These are phyloP conservation scores for Talaromyces sp. DNA, from an alignment of 2,329 filamentous ascomycete genomes.

Conservation along the genomic window DNA sequence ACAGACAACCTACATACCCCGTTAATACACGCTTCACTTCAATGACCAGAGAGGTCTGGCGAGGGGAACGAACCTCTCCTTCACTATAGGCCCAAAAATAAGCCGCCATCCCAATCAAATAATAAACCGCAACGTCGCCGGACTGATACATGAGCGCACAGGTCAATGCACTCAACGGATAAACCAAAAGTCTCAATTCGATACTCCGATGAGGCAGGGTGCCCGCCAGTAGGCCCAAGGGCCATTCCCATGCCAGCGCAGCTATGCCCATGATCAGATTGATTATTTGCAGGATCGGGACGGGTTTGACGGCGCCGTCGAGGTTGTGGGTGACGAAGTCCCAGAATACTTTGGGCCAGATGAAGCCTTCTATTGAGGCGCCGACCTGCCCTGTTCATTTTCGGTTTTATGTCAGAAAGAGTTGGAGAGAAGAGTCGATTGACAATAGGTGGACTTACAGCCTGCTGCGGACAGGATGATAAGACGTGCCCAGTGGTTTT, in stretches of 20 bases:
- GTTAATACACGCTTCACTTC: background rate
- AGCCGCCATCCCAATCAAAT: conserved; percentile 73
- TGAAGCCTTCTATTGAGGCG: conserved; percentile 79
- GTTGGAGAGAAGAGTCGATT: background rate
- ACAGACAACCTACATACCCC: conserved; percentile 56
- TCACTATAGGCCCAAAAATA: conserved; percentile 98
- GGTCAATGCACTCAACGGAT: conserved; percentile 71
- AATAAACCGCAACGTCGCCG: conserved; percentile 89
- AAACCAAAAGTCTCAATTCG: conserved; percentile 73
- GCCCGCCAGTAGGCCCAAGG: conserved; percentile 70
- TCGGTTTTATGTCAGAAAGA: background rate
- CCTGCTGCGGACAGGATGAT: conserved; percentile 80
- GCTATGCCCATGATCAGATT: conserved; percentile 78
- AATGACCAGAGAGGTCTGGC: conserved; percentile 11
- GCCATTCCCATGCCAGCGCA: conserved; percentile 87
- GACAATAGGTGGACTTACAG: conserved; percentile 50
- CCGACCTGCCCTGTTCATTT: conserved; percentile 69
- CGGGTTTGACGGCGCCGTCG: conserved; percentile 75
- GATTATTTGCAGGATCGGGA: conserved; percentile 84
- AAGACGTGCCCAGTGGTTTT: conserved; percentile 97
- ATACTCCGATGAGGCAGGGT: conserved; percentile 77
- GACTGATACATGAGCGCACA: conserved; percentile 82
- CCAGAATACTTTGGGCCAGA: conserved; percentile 99
- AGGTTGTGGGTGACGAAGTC: conserved; percentile 91
- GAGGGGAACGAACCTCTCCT: conserved; percentile 68